These are phyloP conservation scores for Triadica sebifera DNA, from an alignment of 345 rosid species.

Conservation along the genomic window DNA sequence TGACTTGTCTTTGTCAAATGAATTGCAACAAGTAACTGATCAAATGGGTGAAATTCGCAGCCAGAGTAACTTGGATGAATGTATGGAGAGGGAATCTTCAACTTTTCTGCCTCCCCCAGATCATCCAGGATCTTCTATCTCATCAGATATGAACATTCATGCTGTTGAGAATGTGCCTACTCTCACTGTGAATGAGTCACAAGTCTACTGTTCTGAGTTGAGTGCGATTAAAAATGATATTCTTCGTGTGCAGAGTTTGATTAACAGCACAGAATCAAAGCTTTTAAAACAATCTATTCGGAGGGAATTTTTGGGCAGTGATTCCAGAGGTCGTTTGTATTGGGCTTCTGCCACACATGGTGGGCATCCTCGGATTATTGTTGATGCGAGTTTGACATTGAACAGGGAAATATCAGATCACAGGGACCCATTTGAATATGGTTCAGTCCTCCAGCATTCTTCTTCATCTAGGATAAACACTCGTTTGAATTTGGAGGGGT, in stretches of 20 bases:
- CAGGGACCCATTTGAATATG: not conserved
- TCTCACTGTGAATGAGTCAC: slow-evolving; percentile 48
- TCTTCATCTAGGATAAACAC: slow-evolving; percentile 21
- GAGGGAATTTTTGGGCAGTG: slow-evolving; percentile 78
- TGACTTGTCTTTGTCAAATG: slow-evolving; percentile 39
- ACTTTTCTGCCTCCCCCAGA: slow-evolving; percentile 21
- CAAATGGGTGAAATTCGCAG: slow-evolving; percentile 32
- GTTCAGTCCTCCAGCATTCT: slow-evolving; percentile 19
- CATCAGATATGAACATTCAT: slow-evolving; percentile 30
- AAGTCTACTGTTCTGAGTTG: slow-evolving; percentile 54
- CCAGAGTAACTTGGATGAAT: slow-evolving; percentile 37
- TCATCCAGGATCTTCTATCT: slow-evolving; percentile 26
- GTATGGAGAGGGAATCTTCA: slow-evolving; percentile 22
- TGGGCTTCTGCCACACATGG: slow-evolving; percentile 67
- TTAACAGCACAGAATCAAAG: slow-evolving; percentile 56
- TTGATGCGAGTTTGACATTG: slow-evolving; percentile 64
- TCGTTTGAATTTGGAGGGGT: slow-evolving; percentile 40
- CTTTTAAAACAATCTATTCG: slow-evolving; percentile 61
- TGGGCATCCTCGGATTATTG: slow-evolving; percentile 53
- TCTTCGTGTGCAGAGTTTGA: slow-evolving; percentile 52
- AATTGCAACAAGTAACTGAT: slow-evolving; percentile 35
- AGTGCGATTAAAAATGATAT: slow-evolving; percentile 53
- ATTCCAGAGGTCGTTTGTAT: slow-evolving; percentile 74
- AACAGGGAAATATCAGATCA: slow-evolving; percentile 29
- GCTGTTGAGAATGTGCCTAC: slow-evolving; percentile 36